Base-by-base conservation (phyloP, 345 rosid genomes). In the Citrus inodora region DNA sequence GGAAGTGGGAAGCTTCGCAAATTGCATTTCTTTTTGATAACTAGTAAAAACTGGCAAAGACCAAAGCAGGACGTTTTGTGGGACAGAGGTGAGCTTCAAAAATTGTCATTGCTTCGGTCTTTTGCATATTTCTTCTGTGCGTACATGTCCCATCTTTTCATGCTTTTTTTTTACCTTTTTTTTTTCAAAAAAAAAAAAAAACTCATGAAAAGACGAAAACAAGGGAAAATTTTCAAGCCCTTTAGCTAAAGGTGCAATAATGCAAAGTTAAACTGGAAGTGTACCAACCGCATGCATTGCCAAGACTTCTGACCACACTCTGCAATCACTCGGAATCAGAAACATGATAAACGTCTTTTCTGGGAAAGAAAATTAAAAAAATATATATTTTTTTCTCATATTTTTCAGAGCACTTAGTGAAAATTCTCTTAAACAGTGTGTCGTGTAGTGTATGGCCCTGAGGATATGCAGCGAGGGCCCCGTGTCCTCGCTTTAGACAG, bases 391-490 rank as follows among this genome's bases (percentile, higher is more conserved):
- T 42, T 42, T 13, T 16, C 51, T 46, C 51, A 24, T 22, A 24
- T 19, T 51, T 32, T 51, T 30, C 14, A 7, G 37, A 68, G 46
- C 24, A 66, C 35, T 33, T 0, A 17, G 67, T 3, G 67, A 32
- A 63, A 30, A 1, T 64, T 68, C 55, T 68, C 21, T 25, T 9
- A 56, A 27, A 32, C 55, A 25, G 37, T 16, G 64, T 33, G 8
- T 35, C 17, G 35, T 25, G 24, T 46, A 16, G n/a, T 13, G 14
- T 0, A 21, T 35, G 3, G 17, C 7, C 27, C 40, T 11, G 17
- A 48, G 40, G 27, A 27, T 70, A 42, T 32, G 5, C 22, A 30
- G 35, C 33, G 73, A 68, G 76, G 84, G 76, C 35, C 83, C 79
- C 64, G 6, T 11, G 71, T 80, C 35, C 64, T 71, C 17, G 56